Base-by-base conservation (phyloP, 768 basidiomycete genomes). In the Suillus hirtellus region DNA sequence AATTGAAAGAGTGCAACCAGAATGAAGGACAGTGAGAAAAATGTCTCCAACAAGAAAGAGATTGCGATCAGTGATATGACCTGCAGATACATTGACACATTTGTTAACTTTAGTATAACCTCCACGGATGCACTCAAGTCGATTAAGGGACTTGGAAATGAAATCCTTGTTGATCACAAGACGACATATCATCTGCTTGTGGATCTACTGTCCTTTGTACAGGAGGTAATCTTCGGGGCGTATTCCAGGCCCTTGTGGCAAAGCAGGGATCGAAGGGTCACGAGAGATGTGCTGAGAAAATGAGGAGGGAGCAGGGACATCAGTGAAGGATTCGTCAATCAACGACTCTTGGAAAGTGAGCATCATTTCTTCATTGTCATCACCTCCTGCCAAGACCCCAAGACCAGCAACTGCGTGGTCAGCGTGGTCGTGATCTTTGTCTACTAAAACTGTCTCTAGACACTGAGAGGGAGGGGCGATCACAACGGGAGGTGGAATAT, bases 141-240 rank as follows among this genome's bases (percentile, higher is more conserved):
- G 12, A 6, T 47, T 47, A 6, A 21, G 46, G 5, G 21, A 47
- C 46, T 47, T 58, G 2, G n/a, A 38, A 10, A 47, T 19, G 21
- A 61, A 61, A 5, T 37, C 60, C 14, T 61, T 38, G 24, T 61
- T 61, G 31, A 54, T 9, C 6, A 61, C 17, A 1, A 61, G 49
- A 9, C 37, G 19, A n/a, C 50, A 61, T 4, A 61, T 27, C 4
- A 17, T 50, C 14, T 44, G 44, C 10, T 61, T 61, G n/a, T 61
- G 60, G 9, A 61, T 38, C 60, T 50, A 61, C 8, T 24, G 6
- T 8, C 49, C 60, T 11, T 61, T 40, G 35, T 17, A 54, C 0
- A 61, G 38, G 19, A 61, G 35, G 21, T 50, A 61, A 15, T 61
- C 49, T 0, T 19, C 19, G 3, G 60, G 37, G 8, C 15, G 3